Evolutionary conservation across 1,284 basidiomycete species (phyloP).

Genomic region (Sanghuangporus weigelae): DNA sequence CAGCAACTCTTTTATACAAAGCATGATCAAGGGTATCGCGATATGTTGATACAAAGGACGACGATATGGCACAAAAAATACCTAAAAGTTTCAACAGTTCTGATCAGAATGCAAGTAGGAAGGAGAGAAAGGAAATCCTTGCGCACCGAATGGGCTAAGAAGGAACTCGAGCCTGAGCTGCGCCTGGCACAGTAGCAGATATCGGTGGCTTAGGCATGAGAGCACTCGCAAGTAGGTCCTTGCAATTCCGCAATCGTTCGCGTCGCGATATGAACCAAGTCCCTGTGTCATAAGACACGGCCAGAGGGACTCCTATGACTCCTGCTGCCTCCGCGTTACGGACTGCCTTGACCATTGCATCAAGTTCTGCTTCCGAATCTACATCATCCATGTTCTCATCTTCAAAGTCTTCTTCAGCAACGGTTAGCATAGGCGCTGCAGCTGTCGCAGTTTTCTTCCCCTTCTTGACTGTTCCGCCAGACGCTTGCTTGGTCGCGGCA

Average conservation of each 20-base stretch:
- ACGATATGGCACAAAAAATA: too few relatives aligned
- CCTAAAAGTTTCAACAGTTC: too few relatives aligned
- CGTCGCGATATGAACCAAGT: slow-evolving; percentile 74
- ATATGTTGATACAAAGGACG: too few relatives aligned
- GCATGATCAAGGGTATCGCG: background rate
- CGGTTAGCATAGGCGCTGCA: slow-evolving; percentile 22
- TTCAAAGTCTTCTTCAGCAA: slow-evolving; percentile 37
- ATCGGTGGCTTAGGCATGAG: slow-evolving; percentile 28
- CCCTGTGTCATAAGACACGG: slow-evolving; percentile 42
- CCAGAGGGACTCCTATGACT: slow-evolving; percentile 42
- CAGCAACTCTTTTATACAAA: background rate
- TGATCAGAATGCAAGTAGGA: too few relatives aligned
- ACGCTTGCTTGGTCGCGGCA: slow-evolving; percentile 35
- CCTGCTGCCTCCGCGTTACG: slow-evolving; percentile 51
- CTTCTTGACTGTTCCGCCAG: slow-evolving; percentile 47
- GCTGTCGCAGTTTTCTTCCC: slow-evolving; percentile 39
- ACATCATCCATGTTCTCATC: slow-evolving; percentile 74
- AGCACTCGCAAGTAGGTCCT: slow-evolving; percentile 57
- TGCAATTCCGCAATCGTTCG: slow-evolving; percentile 64
- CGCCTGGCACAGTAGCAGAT: background rate
- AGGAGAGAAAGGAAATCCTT: too few relatives aligned
- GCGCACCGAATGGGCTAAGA: background rate
- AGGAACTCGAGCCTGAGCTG: background rate
- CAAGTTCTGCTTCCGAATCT: slow-evolving; percentile 72
- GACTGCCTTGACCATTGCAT: slow-evolving; percentile 48